These are phyloP conservation scores for Setaria viridis DNA, from an alignment of 202 grass and related monocot species.

Conservation along the genomic window DNA sequence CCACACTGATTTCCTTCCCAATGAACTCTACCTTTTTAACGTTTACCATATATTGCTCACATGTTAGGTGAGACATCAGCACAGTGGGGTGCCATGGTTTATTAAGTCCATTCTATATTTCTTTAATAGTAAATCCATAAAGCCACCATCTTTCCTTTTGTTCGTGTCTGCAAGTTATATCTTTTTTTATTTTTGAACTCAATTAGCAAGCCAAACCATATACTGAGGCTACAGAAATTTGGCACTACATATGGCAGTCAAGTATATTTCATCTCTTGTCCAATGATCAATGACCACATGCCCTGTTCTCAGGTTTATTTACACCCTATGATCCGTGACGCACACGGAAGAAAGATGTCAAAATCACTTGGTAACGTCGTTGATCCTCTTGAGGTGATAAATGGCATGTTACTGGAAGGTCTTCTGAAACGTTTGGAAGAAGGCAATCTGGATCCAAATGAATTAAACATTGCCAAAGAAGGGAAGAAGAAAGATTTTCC, in stretches of 20 bases:
- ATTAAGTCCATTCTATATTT: not conserved
- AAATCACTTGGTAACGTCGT: constrained; percentile 93
- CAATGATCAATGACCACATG: not conserved
- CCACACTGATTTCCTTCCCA: constrained; percentile 22
- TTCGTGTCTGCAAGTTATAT: not conserved
- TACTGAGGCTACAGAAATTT: not conserved
- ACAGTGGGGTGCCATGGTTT: not conserved
- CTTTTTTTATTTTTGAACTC: not conserved
- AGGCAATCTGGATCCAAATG: constrained; percentile 86
- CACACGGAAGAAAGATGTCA: constrained; percentile 91
- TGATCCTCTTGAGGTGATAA: constrained; percentile 94
- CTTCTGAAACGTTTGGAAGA: constrained; percentile 81
- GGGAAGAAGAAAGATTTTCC: constrained; percentile 87
- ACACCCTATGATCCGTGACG: constrained; percentile 94
- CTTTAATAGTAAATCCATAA: constrained; percentile 31
- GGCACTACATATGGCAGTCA: not conserved
- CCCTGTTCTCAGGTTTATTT: constrained; percentile 72
- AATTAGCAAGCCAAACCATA: not conserved
- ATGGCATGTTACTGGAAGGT: constrained; percentile 71
- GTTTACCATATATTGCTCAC: not conserved
- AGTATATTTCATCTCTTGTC: constrained; percentile 26
- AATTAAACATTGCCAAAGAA: constrained; percentile 68
- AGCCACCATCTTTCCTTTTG: not conserved
- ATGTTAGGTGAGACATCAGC: not conserved
- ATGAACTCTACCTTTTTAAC: constrained; percentile 23